phyloP scores from a whole-genome alignment of 1,284 basidiomycete species.

The Trametes pubescens region DNA sequence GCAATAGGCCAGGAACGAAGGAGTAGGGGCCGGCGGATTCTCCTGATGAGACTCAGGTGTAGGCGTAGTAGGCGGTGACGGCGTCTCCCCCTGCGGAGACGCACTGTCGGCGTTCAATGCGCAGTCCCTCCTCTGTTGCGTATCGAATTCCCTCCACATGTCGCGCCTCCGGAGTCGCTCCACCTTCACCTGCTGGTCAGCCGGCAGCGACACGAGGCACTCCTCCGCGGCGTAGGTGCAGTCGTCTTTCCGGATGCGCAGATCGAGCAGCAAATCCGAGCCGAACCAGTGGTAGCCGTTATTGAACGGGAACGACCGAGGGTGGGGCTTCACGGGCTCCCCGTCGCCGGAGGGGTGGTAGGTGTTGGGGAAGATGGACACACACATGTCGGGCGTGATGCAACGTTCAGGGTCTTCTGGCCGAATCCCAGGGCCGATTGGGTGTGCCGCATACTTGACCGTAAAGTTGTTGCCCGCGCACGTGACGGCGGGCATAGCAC shows the following conservation, averaged over 20 bases:
- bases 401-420: not conserved
- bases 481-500: not conserved
- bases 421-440: conserved; percentile 12
- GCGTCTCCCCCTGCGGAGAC: too few species aligned
- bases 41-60: not conserved
- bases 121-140: not conserved
- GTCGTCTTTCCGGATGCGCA: conserved; percentile 13
- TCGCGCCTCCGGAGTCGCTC: not conserved
- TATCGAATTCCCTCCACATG: not conserved
- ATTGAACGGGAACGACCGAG: conserved; percentile 17
- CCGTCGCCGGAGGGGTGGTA: not conserved
- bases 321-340: not conserved
- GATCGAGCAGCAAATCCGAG: conserved; percentile 1
- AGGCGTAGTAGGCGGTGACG: not conserved
- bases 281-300: conserved; percentile 27
- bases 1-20: not conserved
- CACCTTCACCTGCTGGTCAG: not conserved
- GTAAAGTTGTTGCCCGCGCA: not conserved
- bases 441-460: conserved; percentile 3
- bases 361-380: conserved; percentile 9
- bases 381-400: conserved; percentile 15
- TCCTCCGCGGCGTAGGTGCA: not conserved
- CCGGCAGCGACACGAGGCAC: not conserved
- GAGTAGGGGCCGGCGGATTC: not conserved
- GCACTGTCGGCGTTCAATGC: too few species aligned